Evolutionary conservation across 2,329 filamentous ascomycete genomes (phyloP).

Genomic region (Botrytis squamosa): DNA sequence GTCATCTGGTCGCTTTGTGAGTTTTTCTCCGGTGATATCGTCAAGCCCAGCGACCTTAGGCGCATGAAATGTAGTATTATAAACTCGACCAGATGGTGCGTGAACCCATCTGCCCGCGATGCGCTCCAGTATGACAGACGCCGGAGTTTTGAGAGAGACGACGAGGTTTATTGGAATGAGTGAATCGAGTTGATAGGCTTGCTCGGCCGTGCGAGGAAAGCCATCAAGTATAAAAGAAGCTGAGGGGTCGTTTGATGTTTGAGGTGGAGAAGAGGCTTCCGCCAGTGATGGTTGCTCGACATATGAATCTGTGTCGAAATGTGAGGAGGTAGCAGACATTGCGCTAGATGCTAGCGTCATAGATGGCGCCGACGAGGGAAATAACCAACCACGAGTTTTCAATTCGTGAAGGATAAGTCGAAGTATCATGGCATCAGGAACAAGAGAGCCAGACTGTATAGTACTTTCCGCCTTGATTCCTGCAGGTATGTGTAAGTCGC

Average conservation of each 20-base stretch:
- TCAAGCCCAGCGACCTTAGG: conserved; percentile 79
- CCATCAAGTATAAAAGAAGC: conserved; percentile 95
- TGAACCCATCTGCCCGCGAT: conserved; percentile 95
- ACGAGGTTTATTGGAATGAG: conserved; percentile 95
- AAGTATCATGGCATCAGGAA: conserved; percentile 87
- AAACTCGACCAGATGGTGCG: conserved; percentile 84
- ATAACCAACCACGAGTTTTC: conserved; percentile 79
- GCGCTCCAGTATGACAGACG: conserved; percentile 81
- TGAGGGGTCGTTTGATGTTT: conserved; percentile 64
- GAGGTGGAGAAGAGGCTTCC: conserved; percentile 42
- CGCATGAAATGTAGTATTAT: conserved; percentile 91
- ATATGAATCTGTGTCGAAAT: conserved; percentile 35
- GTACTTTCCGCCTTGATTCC: conserved; percentile 87
- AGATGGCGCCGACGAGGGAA: conserved; percentile 44
- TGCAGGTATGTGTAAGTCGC: conserved; percentile 41
- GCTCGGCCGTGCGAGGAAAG: conserved; percentile 82
- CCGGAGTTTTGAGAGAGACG: conserved; percentile 81
- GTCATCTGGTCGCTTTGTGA: conserved; percentile 83
- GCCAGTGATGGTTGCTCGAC: conserved; percentile 37
- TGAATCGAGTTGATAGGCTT: conserved; percentile 74
- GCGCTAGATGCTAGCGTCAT: conserved; percentile 34
- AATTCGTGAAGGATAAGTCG: conserved; percentile 91
- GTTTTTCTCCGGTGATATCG: conserved; percentile 83
- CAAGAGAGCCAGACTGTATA: conserved; percentile 86
- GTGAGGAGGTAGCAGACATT: conserved; percentile 40